These are phyloP conservation scores for button mushroom (Agaricus bisporus) DNA, from an alignment of 768 basidiomycete species.

Conservation along the genomic window DNA sequence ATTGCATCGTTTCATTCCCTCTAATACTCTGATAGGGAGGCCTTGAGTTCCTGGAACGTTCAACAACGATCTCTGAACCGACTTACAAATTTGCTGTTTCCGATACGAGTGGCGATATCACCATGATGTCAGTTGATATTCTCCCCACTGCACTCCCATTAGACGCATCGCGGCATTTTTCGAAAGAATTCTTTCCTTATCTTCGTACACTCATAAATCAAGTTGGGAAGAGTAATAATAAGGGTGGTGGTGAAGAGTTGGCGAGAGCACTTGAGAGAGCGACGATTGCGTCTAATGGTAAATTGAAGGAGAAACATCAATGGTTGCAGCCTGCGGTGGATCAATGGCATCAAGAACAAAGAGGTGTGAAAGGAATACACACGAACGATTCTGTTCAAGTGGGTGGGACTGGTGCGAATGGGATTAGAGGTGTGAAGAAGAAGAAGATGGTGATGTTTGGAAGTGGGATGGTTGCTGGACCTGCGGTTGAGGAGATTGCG, in stretches of 20 bases:
- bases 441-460: conserved; percentile 79
- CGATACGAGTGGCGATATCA: conserved; percentile 45
- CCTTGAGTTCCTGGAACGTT: conserved; percentile 71
- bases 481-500: conserved; percentile 73
- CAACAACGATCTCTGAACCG: conserved; percentile 75
- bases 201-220: conserved; percentile 47
- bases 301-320: conserved; percentile 42
- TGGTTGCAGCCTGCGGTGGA: conserved; percentile 56
- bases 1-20: background rate
- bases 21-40: conserved; percentile 52
- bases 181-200: conserved; percentile 59
- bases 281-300: conserved; percentile 60
- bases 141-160: conserved; percentile 79
- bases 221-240: conserved; percentile 4
- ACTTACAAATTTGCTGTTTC: conserved; percentile 50
- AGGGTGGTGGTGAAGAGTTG: conserved; percentile 15
- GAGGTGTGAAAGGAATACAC: conserved; percentile 9
- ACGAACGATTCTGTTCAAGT: background rate
- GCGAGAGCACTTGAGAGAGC: conserved; percentile 55
- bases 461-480: conserved; percentile 94
- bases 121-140: conserved; percentile 89
- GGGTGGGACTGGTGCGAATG: background rate
- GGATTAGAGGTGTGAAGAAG: conserved; percentile 20
- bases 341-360: conserved; percentile 24
- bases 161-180: conserved; percentile 80